Evolutionary conservation across 179 eudicot species (phyloP), one percentile per base, ranked within the genome.

Genomic region (Amaranthus tricolor): DNA sequence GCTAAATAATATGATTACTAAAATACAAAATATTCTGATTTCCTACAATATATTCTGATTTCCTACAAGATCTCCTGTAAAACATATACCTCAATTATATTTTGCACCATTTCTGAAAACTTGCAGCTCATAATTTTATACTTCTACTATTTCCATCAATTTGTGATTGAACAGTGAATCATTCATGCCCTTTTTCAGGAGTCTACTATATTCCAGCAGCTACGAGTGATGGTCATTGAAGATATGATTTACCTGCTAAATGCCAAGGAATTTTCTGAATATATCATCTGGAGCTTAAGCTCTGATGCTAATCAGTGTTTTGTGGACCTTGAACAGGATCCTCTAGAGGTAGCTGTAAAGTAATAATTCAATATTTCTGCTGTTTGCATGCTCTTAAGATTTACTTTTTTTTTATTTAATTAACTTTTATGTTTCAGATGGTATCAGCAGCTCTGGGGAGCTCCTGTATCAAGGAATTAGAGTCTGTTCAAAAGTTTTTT

Each of bases 181-280:
- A 59, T 6, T 52, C 2, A 55, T 49, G 31, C 17, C 40, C 17
- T 62, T 31, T 53, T 80, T 76, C 87, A 95, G 99, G 96, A 88
- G 68, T 87, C 88, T 43, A 71, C 88, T 52, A 74, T 79, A 60
- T 95, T 90, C 83, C 71, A 85, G 87, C 82, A 79, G 73, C 70
- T 95, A 77, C 76, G 86, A 54, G 88, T 95, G 78, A 90, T 95
- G 99, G 84, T 93, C 78, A 86, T 92, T 77, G 96, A 95, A 66
- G 99, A 95, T 76, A 95, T 95, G 97, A 84, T 95, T 74, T 95
- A 95, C 78, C 54, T 95, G 81, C 84, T 90, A 76, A 86, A 90
- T 78, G 78, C 82, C 62, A 64, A 40, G 73, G 91, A 84, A 58
- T 86, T 95, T 77, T 88, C 89, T 44, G 88, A 86, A 69, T 86